Base-by-base conservation (phyloP, 2,329 filamentous ascomycete species). In the Xylaria digitata region DNA sequence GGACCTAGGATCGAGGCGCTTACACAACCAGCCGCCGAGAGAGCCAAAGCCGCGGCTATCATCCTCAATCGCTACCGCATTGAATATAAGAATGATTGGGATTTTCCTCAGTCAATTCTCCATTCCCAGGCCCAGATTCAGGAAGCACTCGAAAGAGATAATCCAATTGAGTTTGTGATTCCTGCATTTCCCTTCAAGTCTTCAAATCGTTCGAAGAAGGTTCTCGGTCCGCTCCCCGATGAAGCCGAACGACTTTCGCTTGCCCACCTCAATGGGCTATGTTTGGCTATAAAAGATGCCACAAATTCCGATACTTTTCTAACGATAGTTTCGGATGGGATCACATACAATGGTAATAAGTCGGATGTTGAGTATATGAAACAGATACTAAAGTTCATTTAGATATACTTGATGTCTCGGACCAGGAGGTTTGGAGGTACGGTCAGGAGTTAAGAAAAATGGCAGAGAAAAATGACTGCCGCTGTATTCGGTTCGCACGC, bases 181-280 rank as follows among this genome's bases (percentile, higher is more conserved):
- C 67, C 67, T 1, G 67, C 67, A n/a, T 70, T 70, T 19, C 67
- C 67, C 9, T 70, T 70, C 21, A 70, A 70, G 40, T 70, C 67
- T 34, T 68, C 67, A 5, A 70, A 70, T 42, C 67, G 67, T 3
- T 65, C 67, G 13, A 65, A 63, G 49, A 70, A 70, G 34, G 67
- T 70, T n/a, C 58, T 70, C 1, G 65, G 67, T 1, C 53, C 65
- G 8, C 50, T 70, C 13, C 67, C 67, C 11, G 67, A 70, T 32
- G 67, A 70, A 57, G 67, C 67, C 11, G 67, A 70, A 63, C 52
- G 67, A 11, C 52, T 70, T 19, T 70, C 67, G 9, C 45, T 70
- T 4, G 46, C 68, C 7, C 67, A 70, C 59, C 65, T 70, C 21
- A 62, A 70, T 23, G 67, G 67, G 4, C 65, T 70, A 13, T 70